A percentile compares a stretch with the other conserved stretches of the same genome.
phyloP scores from a whole-genome alignment of 2,329 filamentous ascomycete genomes.

The Chaetomium sp. region DNA sequence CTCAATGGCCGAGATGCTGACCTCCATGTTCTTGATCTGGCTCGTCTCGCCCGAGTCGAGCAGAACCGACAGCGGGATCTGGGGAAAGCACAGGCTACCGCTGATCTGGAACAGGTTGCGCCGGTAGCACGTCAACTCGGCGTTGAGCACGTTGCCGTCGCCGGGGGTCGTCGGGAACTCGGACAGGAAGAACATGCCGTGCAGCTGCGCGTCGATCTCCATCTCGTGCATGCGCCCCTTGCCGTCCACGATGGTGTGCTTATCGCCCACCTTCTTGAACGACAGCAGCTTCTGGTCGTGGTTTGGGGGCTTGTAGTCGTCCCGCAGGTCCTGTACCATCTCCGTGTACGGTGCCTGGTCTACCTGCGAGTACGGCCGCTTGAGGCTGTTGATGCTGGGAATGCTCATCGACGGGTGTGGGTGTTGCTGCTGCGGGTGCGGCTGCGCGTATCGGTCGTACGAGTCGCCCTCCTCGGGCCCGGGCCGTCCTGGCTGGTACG shows the following conservation, averaged over 20 bases:
- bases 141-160: conserved; percentile 56
- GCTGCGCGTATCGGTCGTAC: conserved; percentile 43
- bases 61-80: conserved; percentile 68
- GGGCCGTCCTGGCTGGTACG: conserved; percentile 48
- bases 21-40: conserved; percentile 74
- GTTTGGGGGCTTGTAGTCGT: conserved; percentile 53
- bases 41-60: conserved; percentile 80
- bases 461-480: conserved; percentile 48
- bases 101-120: conserved; percentile 95
- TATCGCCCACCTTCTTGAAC: conserved; percentile 52
- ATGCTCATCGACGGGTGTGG: conserved; percentile 36
- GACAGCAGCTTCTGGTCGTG: conserved; percentile 56
- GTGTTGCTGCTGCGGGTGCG: too few species aligned
- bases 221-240: conserved; percentile 55
- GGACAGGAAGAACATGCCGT: conserved; percentile 84
- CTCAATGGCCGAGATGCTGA: conserved; percentile 86
- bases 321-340: conserved; percentile 54
- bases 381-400: conserved; percentile 48
- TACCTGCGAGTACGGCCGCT: conserved; percentile 51
- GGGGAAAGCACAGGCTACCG: conserved; percentile 40
- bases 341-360: conserved; percentile 51
- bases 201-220: conserved; percentile 66
- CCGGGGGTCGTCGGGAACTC: conserved; percentile 62
- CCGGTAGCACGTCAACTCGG: conserved; percentile 90
- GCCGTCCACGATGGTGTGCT: conserved; percentile 53